A percentile compares a stretch with the other conserved stretches of the same genome.
phyloP scores from a whole-genome alignment of 192 early-diverging fungal species.

The Paraglomus brasilianum region DNA sequence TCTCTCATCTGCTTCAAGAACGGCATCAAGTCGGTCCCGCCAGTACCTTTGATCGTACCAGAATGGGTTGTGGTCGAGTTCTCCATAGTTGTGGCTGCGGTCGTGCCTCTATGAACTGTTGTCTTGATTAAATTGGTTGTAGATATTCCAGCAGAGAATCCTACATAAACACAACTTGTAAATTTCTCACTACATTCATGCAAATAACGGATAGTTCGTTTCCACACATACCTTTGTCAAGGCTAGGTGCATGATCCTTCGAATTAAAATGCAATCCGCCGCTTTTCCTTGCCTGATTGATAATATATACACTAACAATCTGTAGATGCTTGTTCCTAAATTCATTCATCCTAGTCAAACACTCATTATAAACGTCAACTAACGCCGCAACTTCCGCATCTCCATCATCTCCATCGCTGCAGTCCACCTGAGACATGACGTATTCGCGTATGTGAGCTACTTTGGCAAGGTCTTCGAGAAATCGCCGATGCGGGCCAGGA shows the following conservation, averaged over 20 bases:
- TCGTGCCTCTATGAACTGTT: constrained; percentile 8
- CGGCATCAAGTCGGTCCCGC: constrained; percentile 86
- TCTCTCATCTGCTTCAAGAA: constrained; percentile 90
- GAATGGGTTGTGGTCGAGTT: constrained; percentile 42
- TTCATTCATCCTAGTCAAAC: constrained; percentile 74
- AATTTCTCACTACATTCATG: not conserved
- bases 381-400: constrained; percentile 39
- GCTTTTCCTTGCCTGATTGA: constrained; percentile 73
- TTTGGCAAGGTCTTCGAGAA: constrained; percentile 74
- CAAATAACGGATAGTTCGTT: not conserved
- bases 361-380: constrained; percentile 74
- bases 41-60: constrained; percentile 69
- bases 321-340: constrained; percentile 94
- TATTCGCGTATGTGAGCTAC: constrained; percentile 67
- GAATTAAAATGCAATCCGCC: constrained; percentile 47
- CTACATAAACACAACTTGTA: not conserved
- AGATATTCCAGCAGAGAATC: not conserved
- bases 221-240: constrained; percentile 13
- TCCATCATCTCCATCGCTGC: constrained; percentile 31
- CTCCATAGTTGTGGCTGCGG: constrained; percentile 52
- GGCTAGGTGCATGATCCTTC: constrained; percentile 8
- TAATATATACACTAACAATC: constrained; percentile 88
- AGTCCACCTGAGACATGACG: constrained; percentile 40
- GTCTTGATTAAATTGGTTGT: not conserved
- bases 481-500: constrained; percentile 82